Conservation (phyloP, 2,329 filamentous ascomycete species). For the Fusarium begoniae region DNA sequence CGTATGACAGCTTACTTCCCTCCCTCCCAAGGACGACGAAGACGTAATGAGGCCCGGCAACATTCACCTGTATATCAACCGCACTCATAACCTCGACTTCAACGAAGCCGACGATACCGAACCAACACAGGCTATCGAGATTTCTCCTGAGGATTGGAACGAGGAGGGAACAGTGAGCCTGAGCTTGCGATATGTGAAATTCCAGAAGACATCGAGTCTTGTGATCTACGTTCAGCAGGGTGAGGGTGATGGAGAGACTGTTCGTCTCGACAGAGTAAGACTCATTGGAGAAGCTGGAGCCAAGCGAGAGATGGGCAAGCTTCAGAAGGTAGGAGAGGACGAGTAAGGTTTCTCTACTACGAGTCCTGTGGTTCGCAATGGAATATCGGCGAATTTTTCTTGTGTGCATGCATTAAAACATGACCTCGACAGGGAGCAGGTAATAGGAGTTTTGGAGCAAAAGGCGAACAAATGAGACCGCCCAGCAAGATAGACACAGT, state of each 20-base stretch:
- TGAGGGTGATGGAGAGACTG: conserved; percentile 83
- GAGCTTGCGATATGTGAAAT: conserved; percentile 90
- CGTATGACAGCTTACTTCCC: conserved; percentile 78
- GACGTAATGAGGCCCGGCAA: conserved; percentile 83
- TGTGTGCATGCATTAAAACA: conserved; percentile 17
- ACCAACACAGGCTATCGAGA: conserved; percentile 80
- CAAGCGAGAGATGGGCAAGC: conserved; percentile 91
- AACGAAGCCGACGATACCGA: conserved; percentile 90
- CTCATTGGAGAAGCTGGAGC: conserved; percentile 90
- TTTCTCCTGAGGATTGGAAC: conserved; percentile 84
- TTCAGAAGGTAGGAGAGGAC: conserved; percentile 91
- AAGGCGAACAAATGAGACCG: conserved; percentile 8
- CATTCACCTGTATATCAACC: conserved; percentile 88
- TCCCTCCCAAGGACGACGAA: conserved; percentile 75
- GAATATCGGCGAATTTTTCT: background rate
- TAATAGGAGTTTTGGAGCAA: conserved; percentile 36
- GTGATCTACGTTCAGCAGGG: conserved; percentile 91
- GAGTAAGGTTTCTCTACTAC: conserved; percentile 54
- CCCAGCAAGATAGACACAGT: conserved; percentile 30
- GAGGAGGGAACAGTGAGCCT: conserved; percentile 77
- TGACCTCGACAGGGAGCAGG: conserved; percentile 7
- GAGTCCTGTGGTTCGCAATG: background rate
- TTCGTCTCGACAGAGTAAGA: conserved; percentile 80
- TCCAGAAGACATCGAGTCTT: conserved; percentile 89
- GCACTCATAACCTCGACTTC: conserved; percentile 89